A percentile compares a stretch with the other conserved stretches of the same genome.
phyloP scores from a whole-genome alignment of 164 flowering plant species.

The Vitis cinerea region DNA sequence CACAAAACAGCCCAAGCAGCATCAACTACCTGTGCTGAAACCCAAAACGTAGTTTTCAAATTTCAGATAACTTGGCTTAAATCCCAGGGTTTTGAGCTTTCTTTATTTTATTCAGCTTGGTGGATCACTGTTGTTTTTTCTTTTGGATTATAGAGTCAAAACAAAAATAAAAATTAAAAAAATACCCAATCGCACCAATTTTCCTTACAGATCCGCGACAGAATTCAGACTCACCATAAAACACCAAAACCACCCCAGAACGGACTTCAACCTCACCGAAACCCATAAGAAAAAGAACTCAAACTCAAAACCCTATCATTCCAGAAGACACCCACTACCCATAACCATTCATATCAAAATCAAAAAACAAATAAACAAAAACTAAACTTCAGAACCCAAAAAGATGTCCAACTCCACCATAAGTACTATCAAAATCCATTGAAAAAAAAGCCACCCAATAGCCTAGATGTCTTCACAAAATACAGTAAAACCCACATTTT shows the following conservation, averaged over 20 bases:
- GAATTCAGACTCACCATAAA: background rate
- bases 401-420: background rate
- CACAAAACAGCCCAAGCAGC: background rate
- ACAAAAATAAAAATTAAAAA: background rate
- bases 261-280: background rate
- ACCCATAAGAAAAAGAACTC: background rate
- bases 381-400: background rate
- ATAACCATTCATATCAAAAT: background rate
- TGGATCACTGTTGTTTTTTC: no score
- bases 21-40: conserved; percentile 6
- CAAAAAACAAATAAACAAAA: background rate
- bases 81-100: background rate
- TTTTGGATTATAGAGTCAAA: no score
- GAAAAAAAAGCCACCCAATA: background rate
- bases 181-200: background rate
- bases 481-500: background rate
- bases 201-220: background rate
- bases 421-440: background rate
- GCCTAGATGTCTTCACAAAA: background rate
- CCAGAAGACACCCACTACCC: background rate
- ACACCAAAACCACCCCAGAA: background rate
- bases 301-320: background rate
- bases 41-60: background rate
- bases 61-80: conserved; percentile 3
- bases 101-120: background rate